Evolutionary conservation across 257 asterid genomes (phyloP), one percentile per base, ranked within the genome.

Genomic region (Nicotiana tomentosiformis): DNA sequence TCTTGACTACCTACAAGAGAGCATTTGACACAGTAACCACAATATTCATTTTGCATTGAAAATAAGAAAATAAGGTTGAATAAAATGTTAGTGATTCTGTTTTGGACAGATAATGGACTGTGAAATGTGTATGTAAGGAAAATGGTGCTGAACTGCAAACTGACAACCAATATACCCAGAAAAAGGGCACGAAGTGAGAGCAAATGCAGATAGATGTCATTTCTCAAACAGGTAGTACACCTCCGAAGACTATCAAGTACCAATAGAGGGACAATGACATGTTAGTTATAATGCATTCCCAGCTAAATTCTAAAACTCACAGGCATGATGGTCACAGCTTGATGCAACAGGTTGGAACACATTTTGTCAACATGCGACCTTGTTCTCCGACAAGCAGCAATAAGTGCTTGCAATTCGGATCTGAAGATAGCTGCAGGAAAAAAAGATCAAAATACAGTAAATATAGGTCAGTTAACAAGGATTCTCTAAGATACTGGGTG

Each of bases 311-410:
- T 46, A 66, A 56, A 81, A 84, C 98, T 85, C 91, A 94, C 98
- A 77, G 90, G 97, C 90, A 83, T 81, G 83, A 94, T 67, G 14
- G 91, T 88, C 84, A 91, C 94, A 37, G 91, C 91, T 84, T 85
- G 84, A 90, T 87, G 84, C 84, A 92, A 83, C 82, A 94, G 78
- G 84, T 76, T 70, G 78, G 55, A 85, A 87, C 94, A 91, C 66
- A 82, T 72, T 83, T 86, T 86, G 82, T 94, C 94, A 81, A 94
- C 97, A 83, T 88, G 89, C 81, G 82, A 53, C 61, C 99, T 91
- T 11, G 95, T 93, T 85, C 90, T 86, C 85, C 95, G 92, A 83
- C 97, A 96, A 79, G 88, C 90, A 84, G 91, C 88, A 80, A 96
- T 89, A 86, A 90, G 88, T 80, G 91, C 92, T 86, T 87, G 95